These are phyloP conservation scores for Pseudogymnoascus sp. DNA, from an alignment of 2,329 filamentous ascomycete genomes.

Conservation along the genomic window DNA sequence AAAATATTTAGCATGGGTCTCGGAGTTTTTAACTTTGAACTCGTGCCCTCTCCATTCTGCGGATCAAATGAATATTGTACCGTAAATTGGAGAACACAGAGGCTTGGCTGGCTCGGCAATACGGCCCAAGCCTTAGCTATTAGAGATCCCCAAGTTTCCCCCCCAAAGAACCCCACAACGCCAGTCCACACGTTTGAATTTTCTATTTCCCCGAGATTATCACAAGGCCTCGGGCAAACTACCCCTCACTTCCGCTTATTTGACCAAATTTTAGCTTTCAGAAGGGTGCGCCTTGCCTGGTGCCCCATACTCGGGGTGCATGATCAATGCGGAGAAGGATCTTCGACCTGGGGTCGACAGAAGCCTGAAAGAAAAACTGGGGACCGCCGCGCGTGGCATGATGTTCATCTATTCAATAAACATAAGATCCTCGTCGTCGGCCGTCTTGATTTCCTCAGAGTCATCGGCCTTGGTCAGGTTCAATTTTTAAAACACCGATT, in stretches of 20 bases:
- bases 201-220: slow-evolving; percentile 2
- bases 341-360: not conserved
- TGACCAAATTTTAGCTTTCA: not conserved
- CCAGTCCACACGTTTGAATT: not conserved
- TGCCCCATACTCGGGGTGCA: not conserved
- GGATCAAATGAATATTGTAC: not conserved
- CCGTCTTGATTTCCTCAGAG: not conserved
- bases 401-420: not conserved
- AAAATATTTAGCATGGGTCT: not conserved
- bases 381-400: not conserved
- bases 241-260: not conserved
- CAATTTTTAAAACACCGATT: not conserved
- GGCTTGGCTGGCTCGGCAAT: not conserved
- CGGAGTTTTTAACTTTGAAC: not conserved
- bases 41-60: not conserved
- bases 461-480: not conserved
- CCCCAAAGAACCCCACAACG: not conserved
- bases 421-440: slow-evolving; percentile 11
- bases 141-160: not conserved
- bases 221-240: not conserved
- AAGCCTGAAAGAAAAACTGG: not conserved
- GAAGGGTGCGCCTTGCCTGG: not conserved
- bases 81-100: not conserved
- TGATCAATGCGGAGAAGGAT: not conserved
- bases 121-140: not conserved